Conservation (phyloP, 495 filamentous ascomycete genomes). For the Pyronema domesticum region DNA sequence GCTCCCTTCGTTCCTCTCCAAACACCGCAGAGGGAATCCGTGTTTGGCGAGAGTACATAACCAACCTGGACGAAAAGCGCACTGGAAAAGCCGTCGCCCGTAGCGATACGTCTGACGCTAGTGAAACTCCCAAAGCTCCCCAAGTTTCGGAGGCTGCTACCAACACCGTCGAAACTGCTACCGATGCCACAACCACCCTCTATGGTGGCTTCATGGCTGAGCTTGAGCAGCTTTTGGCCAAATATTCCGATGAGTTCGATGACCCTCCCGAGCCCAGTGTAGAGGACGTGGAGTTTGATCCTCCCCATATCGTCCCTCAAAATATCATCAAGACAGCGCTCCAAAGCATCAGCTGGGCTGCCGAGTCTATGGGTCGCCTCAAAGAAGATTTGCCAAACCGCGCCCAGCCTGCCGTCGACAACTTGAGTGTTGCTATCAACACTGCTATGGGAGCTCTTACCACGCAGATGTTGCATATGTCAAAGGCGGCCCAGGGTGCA, state of each 20-base stretch:
- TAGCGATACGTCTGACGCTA: conserved; percentile 4
- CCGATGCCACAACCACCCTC: neutral
- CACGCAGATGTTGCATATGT: conserved; percentile 25
- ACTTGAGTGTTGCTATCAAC: conserved; percentile 29
- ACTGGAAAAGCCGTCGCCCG: conserved; percentile 15
- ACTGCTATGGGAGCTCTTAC: conserved; percentile 30
- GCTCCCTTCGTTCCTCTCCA: conserved; percentile 6
- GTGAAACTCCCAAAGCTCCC: neutral
- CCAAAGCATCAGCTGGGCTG: conserved; percentile 13
- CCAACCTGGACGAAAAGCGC: conserved; percentile 1
- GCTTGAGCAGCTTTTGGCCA: conserved; percentile 30
- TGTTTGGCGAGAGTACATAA: conserved; percentile 9
- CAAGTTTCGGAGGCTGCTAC: conserved; percentile 1
- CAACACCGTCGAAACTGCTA: neutral
- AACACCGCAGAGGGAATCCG: conserved; percentile 11
- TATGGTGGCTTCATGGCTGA: conserved; percentile 5
- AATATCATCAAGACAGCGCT: conserved; percentile 15
- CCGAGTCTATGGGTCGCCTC: conserved; percentile 10
- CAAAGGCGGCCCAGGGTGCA: conserved; percentile 28
- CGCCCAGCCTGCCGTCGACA: conserved; percentile 25
- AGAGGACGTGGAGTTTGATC: neutral
- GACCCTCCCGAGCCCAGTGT: conserved; percentile 26
- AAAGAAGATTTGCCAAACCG: conserved; percentile 19
- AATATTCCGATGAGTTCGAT: conserved; percentile 37
- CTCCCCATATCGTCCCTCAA: conserved; percentile 9